Evolutionary conservation across 2,329 filamentous ascomycete species (phyloP).

Genomic region (Fusarium armeniacum): DNA sequence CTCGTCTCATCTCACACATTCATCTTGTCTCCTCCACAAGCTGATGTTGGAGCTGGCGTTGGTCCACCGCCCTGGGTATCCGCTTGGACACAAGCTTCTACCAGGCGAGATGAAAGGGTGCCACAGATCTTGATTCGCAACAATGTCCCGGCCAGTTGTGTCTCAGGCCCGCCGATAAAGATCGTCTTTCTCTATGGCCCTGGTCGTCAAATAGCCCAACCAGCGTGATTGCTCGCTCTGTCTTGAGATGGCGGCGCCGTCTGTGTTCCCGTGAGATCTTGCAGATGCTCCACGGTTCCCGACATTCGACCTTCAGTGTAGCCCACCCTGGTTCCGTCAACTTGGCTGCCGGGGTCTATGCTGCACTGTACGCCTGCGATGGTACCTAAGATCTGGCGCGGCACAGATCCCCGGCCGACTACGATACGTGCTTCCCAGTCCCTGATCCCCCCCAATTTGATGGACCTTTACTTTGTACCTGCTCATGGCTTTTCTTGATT

Average conservation of each 20-base stretch:
- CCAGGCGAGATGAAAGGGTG: conserved; percentile 57
- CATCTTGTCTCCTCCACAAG: conserved; percentile 35
- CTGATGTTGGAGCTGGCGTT: conserved; percentile 32
- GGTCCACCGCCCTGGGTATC: conserved; percentile 41
- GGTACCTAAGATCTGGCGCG: conserved; percentile 47
- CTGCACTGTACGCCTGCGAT: conserved; percentile 35
- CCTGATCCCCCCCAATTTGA: conserved; percentile 31
- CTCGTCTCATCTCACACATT: conserved; percentile 23
- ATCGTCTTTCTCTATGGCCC: conserved; percentile 35
- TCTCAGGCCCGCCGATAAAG: conserved; percentile 46
- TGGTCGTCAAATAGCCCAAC: conserved; percentile 50
- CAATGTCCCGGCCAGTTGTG: conserved; percentile 53
- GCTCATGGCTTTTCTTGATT: conserved; percentile 39
- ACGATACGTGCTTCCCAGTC: conserved; percentile 37
- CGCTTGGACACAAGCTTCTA: conserved; percentile 49
- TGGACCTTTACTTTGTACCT: conserved; percentile 37
- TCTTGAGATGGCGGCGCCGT: conserved; percentile 52
- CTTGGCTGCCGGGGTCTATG: conserved; percentile 52
- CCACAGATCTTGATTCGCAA: conserved; percentile 58
- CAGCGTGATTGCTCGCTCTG: conserved; percentile 40
- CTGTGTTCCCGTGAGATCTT: conserved; percentile 52
- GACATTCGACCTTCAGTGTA: conserved; percentile 47
- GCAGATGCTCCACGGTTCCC: conserved; percentile 51
- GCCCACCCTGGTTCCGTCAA: conserved; percentile 52
- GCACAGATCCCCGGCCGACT: conserved; percentile 40